Conservation (phyloP, 2,329 filamentous ascomycete species). For the Onygenales sp. region DNA sequence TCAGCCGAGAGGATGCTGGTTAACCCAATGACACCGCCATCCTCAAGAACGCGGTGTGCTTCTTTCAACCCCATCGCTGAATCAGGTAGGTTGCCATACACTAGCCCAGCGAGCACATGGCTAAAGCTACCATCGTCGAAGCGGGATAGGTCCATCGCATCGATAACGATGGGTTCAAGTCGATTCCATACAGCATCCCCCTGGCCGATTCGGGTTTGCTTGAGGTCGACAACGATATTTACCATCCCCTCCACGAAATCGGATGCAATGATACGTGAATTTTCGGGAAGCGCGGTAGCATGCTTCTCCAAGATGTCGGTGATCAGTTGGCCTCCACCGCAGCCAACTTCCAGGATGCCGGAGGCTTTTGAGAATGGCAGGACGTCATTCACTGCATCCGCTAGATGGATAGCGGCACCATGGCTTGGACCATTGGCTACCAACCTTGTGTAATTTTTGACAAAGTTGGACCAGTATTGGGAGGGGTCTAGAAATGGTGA, state of each 20-base stretch:
- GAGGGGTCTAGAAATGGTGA: not conserved
- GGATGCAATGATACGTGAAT: not conserved
- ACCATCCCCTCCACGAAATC: slow-evolving; percentile 2
- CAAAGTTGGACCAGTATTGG: not conserved
- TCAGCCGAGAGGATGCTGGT: not conserved
- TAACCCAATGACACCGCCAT: not conserved
- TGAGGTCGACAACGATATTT: not conserved
- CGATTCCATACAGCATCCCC: not conserved
- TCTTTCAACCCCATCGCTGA: not conserved
- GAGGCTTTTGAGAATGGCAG: not conserved
- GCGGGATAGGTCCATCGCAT: not conserved
- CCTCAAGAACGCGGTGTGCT: not conserved
- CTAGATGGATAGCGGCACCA: not conserved
- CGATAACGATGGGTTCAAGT: not conserved
- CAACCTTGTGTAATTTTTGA: not conserved
- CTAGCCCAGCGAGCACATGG: not conserved
- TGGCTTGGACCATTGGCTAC: not conserved
- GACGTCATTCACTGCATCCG: not conserved
- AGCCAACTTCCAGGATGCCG: not conserved
- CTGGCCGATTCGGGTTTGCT: not conserved
- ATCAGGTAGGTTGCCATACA: not conserved
- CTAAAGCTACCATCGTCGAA: not conserved
- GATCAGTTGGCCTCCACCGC: not conserved
- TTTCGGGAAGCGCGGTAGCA: not conserved
- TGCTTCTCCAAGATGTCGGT: not conserved